Percentiles rank a stretch among this genome's conserved stretches.
Evolutionary conservation across 345 rosid species (phyloP).

Genomic region (Hypericum perforatum): DNA sequence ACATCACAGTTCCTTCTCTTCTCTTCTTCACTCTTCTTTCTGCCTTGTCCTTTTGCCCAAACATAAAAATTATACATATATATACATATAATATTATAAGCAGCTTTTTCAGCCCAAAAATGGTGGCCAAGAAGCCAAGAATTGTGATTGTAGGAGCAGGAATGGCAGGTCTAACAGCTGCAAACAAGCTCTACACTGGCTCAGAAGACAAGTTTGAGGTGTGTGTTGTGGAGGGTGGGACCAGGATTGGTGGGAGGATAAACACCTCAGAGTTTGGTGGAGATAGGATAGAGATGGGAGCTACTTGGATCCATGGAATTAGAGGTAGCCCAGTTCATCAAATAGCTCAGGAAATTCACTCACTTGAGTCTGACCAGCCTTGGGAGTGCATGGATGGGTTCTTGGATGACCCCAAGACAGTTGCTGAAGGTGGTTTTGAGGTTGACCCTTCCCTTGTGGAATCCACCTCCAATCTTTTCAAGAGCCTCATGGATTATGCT

Average conservation of each 20-base stretch:
- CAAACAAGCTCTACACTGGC: slow-evolving; percentile 67
- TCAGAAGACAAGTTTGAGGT: slow-evolving; percentile 55
- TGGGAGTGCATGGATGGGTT: slow-evolving; percentile 96
- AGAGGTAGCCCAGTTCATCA: slow-evolving; percentile 77
- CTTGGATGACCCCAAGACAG: slow-evolving; percentile 37
- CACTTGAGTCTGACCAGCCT: slow-evolving; percentile 67
- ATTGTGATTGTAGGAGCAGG: slow-evolving; percentile 93
- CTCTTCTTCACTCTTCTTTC: no score
- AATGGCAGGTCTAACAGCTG: slow-evolving; percentile 96
- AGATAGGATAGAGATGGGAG: slow-evolving; percentile 94
- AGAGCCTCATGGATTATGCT: slow-evolving; percentile 68
- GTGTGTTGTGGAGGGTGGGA: slow-evolving; percentile 76
- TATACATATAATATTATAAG: no score
- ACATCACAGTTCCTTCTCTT: no score
- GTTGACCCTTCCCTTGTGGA: slow-evolving; percentile 39
- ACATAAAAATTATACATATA: no score
- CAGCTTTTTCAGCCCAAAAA: slow-evolving; percentile 5
- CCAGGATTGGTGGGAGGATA: slow-evolving; percentile 88
- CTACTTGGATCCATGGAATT: slow-evolving; percentile 98
- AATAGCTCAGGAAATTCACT: slow-evolving; percentile 55
- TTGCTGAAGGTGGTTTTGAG: slow-evolving; percentile 76
- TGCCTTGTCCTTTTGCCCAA: no score
- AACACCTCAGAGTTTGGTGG: slow-evolving; percentile 79
- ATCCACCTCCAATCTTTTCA: slow-evolving; percentile 50
- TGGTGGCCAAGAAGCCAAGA: slow-evolving; percentile 82